Evolutionary conservation across 108 stramenopile species (phyloP).

Genomic region (Cyclotella atomus): DNA sequence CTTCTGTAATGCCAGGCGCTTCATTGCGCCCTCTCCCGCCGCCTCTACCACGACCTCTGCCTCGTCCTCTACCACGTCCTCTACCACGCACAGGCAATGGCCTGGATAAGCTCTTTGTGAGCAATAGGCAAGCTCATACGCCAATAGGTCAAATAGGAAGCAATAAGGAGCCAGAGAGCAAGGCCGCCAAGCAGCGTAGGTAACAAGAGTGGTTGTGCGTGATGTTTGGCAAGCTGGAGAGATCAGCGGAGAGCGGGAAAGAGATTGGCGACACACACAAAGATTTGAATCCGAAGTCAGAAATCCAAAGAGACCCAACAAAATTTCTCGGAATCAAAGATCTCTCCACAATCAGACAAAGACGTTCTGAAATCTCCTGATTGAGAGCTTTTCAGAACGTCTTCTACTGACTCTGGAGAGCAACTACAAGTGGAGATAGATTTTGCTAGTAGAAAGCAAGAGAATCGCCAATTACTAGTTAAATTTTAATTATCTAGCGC

Average conservation of each 20-base stretch:
- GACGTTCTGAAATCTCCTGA: background rate
- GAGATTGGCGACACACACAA: background rate
- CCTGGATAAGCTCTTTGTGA: too few relatives aligned
- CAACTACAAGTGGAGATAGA: background rate
- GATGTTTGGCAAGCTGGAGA: background rate
- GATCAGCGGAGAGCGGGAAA: background rate
- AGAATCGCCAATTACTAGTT: background rate
- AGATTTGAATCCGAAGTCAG: background rate
- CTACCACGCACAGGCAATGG: too few relatives aligned
- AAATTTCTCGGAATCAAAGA: background rate
- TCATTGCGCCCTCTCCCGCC: too few relatives aligned
- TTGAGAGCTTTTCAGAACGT: background rate
- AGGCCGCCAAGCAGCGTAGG: too few relatives aligned
- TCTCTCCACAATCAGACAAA: background rate
- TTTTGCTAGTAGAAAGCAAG: background rate
- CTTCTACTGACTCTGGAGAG: background rate
- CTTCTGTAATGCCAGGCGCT: too few relatives aligned
- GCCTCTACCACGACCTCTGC: too few relatives aligned
- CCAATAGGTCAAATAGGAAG: too few relatives aligned
- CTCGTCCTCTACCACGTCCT: too few relatives aligned
- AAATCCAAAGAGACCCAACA: background rate
- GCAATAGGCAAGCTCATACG: too few relatives aligned
- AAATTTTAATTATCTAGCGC: background rate
- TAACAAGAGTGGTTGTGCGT: too few relatives aligned
- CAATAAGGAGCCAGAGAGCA: too few relatives aligned